phyloP scores from a whole-genome alignment of 1,139 yeast species.

The Pichia norvegensis region DNA sequence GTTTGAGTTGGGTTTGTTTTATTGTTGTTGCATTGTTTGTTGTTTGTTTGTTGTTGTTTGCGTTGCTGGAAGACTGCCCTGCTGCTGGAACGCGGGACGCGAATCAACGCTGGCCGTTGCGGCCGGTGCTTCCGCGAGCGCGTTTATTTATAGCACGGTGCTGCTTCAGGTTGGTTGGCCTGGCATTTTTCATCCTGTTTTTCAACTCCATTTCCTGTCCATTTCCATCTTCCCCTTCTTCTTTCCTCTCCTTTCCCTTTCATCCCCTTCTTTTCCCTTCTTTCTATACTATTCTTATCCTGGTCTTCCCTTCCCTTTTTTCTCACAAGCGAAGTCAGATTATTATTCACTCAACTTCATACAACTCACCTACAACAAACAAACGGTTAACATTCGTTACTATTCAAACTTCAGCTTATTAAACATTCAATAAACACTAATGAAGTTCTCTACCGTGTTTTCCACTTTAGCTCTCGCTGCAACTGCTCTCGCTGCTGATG shows the following conservation, averaged over 20 bases:
- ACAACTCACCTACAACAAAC: not conserved
- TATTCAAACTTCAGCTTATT: not conserved
- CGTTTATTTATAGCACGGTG: not conserved
- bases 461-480: constrained; percentile 11
- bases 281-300: not conserved
- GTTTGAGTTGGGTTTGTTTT: not conserved
- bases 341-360: not conserved
- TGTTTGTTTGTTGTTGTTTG: not conserved
- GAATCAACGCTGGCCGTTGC: no score
- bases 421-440: constrained; percentile 1
- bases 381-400: not conserved
- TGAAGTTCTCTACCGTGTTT: constrained; percentile 11
- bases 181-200: not conserved
- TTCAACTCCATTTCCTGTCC: not conserved
- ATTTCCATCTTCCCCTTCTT: not conserved
- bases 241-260: not conserved
- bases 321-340: not conserved
- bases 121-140: not conserved
- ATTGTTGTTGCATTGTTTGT: not conserved
- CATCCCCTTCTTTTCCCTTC: not conserved
- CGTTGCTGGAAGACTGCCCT: no score
- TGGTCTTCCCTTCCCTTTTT: not conserved
- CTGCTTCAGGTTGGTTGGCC: not conserved
- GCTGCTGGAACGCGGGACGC: no score
- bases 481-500: constrained; percentile 7